Evolutionary conservation across 768 basidiomycete species (phyloP), one percentile per base, ranked within the genome.

Genomic region (Lactifluus piperatus): DNA sequence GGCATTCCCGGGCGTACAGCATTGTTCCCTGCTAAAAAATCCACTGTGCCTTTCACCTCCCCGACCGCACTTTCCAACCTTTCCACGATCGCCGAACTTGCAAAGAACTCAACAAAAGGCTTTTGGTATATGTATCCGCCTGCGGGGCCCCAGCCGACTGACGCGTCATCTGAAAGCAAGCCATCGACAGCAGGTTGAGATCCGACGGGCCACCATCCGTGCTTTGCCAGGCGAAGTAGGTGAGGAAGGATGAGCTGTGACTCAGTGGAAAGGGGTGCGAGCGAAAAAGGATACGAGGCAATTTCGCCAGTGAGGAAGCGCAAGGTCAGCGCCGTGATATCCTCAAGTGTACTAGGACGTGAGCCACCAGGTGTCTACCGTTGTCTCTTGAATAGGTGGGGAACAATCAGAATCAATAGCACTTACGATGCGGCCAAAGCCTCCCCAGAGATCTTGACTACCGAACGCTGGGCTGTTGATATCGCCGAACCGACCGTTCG

Each of bases 51-150:
- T 48, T 77, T 68, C 22, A 83, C 83, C 49, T 77, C 75, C 56
- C 71, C 76, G 51, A 86, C 77, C 66, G 75, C 81, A 64, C 74
- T 69, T 71, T 84, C 81, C n/a, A 94, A 78, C 54, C 66, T 67
- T 30, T 80, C 76, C 16, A 91, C 76, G 53, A 85, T 81, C 32
- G 73, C 70, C 64, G 72, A 66, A 59, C 83, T 83, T 50, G 80
- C 92, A 69, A 98, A 98, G 71, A 97, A 97, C 74, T 99, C 97
- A 9, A 97, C 92, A 68, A 97, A 99, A 14, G 86, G 83, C 74
- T 99, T 99, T 73, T 99, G 97, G 72, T 90, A 99, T 9, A 99
- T 91, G 72, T 94, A 95, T 7, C 97, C 97, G 6, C 84, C 84
- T 55, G 78, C 76, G 13, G 97, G 97, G 2, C 97, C 97, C 88